Base-by-base conservation (phyloP, 345 rosid species). In the Acer saccharum region DNA sequence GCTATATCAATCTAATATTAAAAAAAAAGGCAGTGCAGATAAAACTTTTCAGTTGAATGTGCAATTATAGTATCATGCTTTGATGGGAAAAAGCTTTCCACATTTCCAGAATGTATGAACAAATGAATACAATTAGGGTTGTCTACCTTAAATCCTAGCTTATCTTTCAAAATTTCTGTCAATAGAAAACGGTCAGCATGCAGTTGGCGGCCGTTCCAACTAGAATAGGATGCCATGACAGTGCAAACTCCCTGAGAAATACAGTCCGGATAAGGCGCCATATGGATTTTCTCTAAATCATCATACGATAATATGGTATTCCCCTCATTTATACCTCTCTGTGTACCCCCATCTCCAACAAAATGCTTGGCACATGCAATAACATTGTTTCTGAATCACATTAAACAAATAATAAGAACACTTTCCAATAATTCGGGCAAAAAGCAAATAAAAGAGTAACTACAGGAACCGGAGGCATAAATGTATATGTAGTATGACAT, bases 271-370 rank as follows among this genome's bases (percentile, higher is more conserved):
- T 89, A 91, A 10, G 95, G 97, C 44, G 92, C 82, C 90, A 95
- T 82, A 78, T 95, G 98, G 74, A 85, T 84, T 73, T 77, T 88
- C 82, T 90, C 97, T 72, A 93, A 84, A 25, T 87, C 92, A 65
- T 89, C 88, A 29, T 83, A 93, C 41, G 93, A 82, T 1, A 78
- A 79, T 50, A 86, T 60, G 29, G 97, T 89, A 82, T 93, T 87
- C 73, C 97, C 98, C 82, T 95, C 97, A 75, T 91, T 95, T 76
- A 86, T 12, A 27, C 95, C 98, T 60, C 74, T 77, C 23, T 88
- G 82, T 0, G 98, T 95, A 64, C 98, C 98, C 71, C 97, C 98
- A 82, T 95, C 98, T 81, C 98, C 98, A 74, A 89, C 98, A 88
- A 93, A 95, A 82, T 95, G 98, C 88, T 95, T 93, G 29, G 95